Evolutionary conservation across 495 filamentous ascomycete species (phyloP), one percentile per base, ranked within the genome.

Genomic region (Recurvomyces mirabilis): DNA sequence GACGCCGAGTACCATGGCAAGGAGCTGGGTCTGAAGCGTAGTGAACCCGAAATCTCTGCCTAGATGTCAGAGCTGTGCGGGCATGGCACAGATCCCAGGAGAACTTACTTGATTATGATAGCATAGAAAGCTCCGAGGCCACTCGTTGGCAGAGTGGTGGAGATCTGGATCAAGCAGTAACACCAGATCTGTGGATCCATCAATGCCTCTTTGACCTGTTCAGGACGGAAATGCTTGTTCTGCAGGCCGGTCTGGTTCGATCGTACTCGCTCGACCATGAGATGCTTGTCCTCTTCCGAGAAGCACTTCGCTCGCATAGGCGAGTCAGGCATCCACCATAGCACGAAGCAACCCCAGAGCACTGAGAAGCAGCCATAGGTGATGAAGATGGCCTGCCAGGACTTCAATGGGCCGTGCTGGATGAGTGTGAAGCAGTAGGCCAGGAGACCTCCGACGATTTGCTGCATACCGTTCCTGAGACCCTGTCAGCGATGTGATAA

Each of bases 1-100:
- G 28, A 71, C 74, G 4, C 81, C 79, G 1, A 84, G 62, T 4
- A 84, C 78, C 77, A 85, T 85, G 14, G 78, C 72, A 26, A 77
- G 57, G 10, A 77, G 61, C 57, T 75, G 73, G 1, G 73, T 74
- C 48, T 77, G 63, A 12, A 75, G 60, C 7, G 59, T 54, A 4
- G 57, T 62, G 45, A 75, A 78, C 4, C 67, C 52, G 39, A 78
- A 67, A 43, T 60, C 60, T n/a, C n/a, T n/a, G n/a, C n/a, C n/a
- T n/a, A n/a, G n/a, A n/a, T n/a, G n/a, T n/a, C n/a, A n/a, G n/a
- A n/a, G n/a, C n/a, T n/a, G n/a, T n/a, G n/a, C n/a, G n/a, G n/a
- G n/a, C n/a, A n/a, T n/a, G n/a, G n/a, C n/a, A n/a, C n/a, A n/a
- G n/a, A n/a, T n/a, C n/a, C n/a, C n/a, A n/a, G n/a, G n/a, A n/a